Base-by-base conservation (phyloP, 1,284 basidiomycete species). In the Trametes versicolor region DNA sequence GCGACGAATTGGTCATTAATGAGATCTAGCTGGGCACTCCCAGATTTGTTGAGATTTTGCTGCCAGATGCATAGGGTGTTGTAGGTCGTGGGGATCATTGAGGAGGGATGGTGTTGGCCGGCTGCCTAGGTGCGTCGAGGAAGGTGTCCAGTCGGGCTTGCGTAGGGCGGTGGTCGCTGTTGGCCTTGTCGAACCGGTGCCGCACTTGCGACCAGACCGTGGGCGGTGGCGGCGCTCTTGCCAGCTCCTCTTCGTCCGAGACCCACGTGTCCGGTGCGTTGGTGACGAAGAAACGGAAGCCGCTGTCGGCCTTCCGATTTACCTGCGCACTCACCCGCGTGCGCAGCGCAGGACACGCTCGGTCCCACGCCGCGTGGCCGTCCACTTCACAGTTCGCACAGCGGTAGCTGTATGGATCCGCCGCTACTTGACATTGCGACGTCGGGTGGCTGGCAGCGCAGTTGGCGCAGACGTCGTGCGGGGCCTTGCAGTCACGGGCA, bases 21-120 rank as follows among this genome's bases (percentile, higher is more conserved):
- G 58, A 79, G 2, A 34, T 64, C 63, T 45, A 57, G 25, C 41
- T 71, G 73, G 39, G 77, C 69, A 2, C n/a, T 17, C 12, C 52
- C 8, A 0, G 78, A 78, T n/a, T 73, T 75, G 61, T 76, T 76
- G 17, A 75, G 34, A 49, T 74, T 71, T n/a, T 74, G 73, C 59
- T 78, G 76, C 70, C 71, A 75, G 8, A 78, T 73, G 6, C 63
- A 21, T n/a, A 47, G 17, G 2, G 45, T 47, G 17, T n/a, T 47
- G n/a, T n/a, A n/a, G n/a, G n/a, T n/a, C n/a, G n/a, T n/a, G n/a
- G n/a, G n/a, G n/a, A n/a, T n/a, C n/a, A n/a, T n/a, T n/a, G n/a
- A n/a, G n/a, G n/a, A n/a, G n/a, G n/a, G n/a, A n/a, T n/a, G n/a
- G n/a, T n/a, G n/a, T n/a, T n/a, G n/a, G n/a, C n/a, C n/a, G n/a